Evolutionary conservation across 1,284 basidiomycete species (phyloP), one percentile per base, ranked within the genome.

Genomic region (Ustilago bromivora): DNA sequence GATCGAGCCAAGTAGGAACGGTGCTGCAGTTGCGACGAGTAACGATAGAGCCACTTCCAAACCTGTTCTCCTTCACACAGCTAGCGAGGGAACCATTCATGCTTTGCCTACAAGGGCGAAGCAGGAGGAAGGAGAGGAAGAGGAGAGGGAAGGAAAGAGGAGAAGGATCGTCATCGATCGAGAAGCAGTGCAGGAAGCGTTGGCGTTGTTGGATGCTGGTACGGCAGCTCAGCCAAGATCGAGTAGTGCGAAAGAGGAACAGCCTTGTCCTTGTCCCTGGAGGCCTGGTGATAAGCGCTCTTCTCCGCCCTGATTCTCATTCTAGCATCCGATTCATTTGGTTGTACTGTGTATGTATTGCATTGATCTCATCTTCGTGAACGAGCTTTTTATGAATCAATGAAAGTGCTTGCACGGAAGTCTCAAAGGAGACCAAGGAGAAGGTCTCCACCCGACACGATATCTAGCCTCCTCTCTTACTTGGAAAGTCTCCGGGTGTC

Each of bases 131-230:
- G 62, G 65, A 2, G 61, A 55, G 3, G 57, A 62, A 10, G 66
- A 61, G 2, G 57, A 31, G 28, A 68, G 73, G 47, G 74, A 65
- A 19, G 52, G 55, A n/a, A 83, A 83, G 58, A 47, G 80, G 15
- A 72, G 80, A 19, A 58, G 74, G 28, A 73, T 83, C 41, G 35
- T 79, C 36, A 68, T 83, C 8, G 80, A 82, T 53, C 63, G 71
- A 46, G 75, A 80, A 58, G 79, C 73, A 17, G 82, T 83, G 10
- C 63, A 80, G 53, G 80, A 83, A 47, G 82, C 78, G 1, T 56
- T 83, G 49, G 73, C 76, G 19, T 32, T 83, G 36, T 57, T 83
- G 47, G 82, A 83, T 56, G 68, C 79, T 0, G 78, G 77, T 0
- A 73, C 64, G 15, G 71, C 71, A 2, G 58, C 62, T 4, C 69